A percentile compares a stretch with the other conserved stretches of the same genome.
These are phyloP conservation scores for Gloeopeniophorella convolvens DNA, from an alignment of 768 basidiomycete species.

Conservation along the genomic window DNA sequence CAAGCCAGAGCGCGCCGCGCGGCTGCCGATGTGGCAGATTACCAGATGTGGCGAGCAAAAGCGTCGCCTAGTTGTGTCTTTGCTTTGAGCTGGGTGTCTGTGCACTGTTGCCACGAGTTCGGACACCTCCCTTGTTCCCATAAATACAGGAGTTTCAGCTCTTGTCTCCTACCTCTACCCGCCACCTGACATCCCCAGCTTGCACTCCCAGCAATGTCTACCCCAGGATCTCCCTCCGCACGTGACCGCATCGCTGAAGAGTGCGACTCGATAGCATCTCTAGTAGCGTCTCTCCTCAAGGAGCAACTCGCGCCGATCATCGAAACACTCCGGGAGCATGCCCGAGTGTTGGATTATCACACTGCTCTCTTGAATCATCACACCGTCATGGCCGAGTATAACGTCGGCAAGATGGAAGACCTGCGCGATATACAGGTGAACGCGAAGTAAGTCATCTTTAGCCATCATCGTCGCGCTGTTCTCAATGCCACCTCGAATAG, in stretches of 20 bases:
- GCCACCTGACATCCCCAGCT: not conserved
- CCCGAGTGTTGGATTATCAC: constrained; percentile 4
- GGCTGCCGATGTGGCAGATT: too few relatives aligned
- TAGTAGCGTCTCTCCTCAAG: constrained; percentile 1
- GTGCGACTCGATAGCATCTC: not conserved
- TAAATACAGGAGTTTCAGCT: constrained; percentile 1
- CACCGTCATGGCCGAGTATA: constrained; percentile 10
- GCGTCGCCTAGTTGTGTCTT: too few relatives aligned
- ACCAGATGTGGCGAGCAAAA: too few relatives aligned
- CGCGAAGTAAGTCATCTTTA: constrained; percentile 1
- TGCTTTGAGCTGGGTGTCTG: too few relatives aligned
- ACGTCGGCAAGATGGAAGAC: constrained; percentile 15
- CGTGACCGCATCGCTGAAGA: not conserved
- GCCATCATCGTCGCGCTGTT: not conserved
- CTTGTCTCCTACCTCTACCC: not conserved
- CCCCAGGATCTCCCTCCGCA: not conserved
- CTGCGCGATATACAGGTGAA: constrained; percentile 10
- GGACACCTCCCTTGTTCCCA: not conserved
- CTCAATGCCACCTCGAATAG: not conserved
- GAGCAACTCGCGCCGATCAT: constrained; percentile 13
- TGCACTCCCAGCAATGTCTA: not conserved
- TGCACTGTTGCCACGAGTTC: too few relatives aligned
- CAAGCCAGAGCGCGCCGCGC: too few relatives aligned
- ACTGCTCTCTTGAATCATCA: constrained; percentile 11
- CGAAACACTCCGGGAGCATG: constrained; percentile 7